Evolutionary conservation across 2,329 filamentous ascomycete species (phyloP).

Genomic region (Penicillium hesseltinei): DNA sequence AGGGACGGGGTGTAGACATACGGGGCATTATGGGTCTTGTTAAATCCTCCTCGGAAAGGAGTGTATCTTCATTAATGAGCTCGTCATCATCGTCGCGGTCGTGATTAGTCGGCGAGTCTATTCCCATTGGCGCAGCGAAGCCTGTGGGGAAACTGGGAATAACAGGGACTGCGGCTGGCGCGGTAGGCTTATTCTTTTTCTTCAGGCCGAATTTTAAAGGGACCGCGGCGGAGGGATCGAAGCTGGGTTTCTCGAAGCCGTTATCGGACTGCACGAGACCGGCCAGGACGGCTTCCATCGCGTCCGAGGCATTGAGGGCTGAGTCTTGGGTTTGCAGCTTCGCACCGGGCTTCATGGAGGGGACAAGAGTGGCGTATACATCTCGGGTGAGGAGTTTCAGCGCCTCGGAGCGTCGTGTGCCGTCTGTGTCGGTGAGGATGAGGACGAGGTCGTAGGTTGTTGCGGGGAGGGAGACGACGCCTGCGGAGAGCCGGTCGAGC

Average conservation of each 20-base stretch:
- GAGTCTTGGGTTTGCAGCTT: conserved; percentile 63
- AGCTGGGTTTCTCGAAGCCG: conserved; percentile 72
- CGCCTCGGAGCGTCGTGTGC: conserved; percentile 61
- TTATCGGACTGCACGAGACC: conserved; percentile 22
- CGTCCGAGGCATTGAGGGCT: conserved; percentile 45
- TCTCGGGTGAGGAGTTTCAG: conserved; percentile 63
- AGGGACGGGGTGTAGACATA: conserved; percentile 50
- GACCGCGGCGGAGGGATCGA: conserved; percentile 56
- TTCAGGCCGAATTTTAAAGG: conserved; percentile 64
- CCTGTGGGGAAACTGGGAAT: conserved; percentile 36
- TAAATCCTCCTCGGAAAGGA: conserved; percentile 83
- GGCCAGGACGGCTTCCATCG: conserved; percentile 28
- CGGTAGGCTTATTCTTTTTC: conserved; percentile 48
- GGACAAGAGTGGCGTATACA: conserved; percentile 67
- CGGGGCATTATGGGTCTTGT: conserved; percentile 74
- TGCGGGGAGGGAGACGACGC: conserved; percentile 72
- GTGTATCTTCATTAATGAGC: conserved; percentile 83
- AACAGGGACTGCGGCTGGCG: conserved; percentile 19
- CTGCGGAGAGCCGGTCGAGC: conserved; percentile 86
- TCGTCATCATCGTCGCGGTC: conserved; percentile 71
- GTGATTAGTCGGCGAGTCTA: conserved; percentile 37
- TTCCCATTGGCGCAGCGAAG: conserved; percentile 35
- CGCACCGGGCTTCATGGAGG: conserved; percentile 68
- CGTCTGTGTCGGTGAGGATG: conserved; percentile 75
- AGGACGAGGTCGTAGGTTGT: conserved; percentile 81